Percentiles rank a stretch among this genome's conserved stretches.
phyloP scores from a whole-genome alignment of 2,329 filamentous ascomycete genomes.

The Fusarium odoratissimum region DNA sequence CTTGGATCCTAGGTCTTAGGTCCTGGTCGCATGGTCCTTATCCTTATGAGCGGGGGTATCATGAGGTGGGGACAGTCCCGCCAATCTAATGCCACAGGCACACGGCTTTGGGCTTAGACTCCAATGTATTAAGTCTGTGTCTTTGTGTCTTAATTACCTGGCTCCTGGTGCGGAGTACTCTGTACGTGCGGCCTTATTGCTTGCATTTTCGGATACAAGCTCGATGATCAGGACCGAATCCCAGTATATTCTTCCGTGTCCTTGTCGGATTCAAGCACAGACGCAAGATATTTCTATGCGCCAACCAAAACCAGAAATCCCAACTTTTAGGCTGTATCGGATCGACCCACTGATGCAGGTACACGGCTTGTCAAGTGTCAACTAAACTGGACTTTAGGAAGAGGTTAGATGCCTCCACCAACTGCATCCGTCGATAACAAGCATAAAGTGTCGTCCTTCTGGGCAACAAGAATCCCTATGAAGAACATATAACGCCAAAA shows the following conservation, averaged over 20 bases:
- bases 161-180: not conserved
- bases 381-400: slow-evolving; percentile 19
- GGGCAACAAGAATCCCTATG: not conserved
- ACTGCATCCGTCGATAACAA: slow-evolving; percentile 3
- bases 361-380: slow-evolving; percentile 27
- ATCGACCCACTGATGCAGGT: slow-evolving; percentile 39
- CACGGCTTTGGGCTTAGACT: slow-evolving; percentile 18
- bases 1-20: not conserved
- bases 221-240: not conserved
- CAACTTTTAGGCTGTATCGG: slow-evolving; percentile 21
- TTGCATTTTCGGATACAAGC: not conserved
- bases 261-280: not conserved
- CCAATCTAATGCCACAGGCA: slow-evolving; percentile 37
- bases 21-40: not conserved
- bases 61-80: slow-evolving; percentile 32
- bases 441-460: slow-evolving; percentile 4
- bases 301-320: not conserved
- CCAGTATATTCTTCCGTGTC: not conserved
- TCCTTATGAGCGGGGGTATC: slow-evolving; percentile 20
- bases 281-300: not conserved
- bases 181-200: not conserved
- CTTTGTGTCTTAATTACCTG: not conserved
- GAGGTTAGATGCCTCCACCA: slow-evolving; percentile 12
- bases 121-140: slow-evolving; percentile 1
- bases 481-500: not conserved